Conservation (phyloP, 2,329 filamentous ascomycete species). For the Trichoderma gracile region DNA sequence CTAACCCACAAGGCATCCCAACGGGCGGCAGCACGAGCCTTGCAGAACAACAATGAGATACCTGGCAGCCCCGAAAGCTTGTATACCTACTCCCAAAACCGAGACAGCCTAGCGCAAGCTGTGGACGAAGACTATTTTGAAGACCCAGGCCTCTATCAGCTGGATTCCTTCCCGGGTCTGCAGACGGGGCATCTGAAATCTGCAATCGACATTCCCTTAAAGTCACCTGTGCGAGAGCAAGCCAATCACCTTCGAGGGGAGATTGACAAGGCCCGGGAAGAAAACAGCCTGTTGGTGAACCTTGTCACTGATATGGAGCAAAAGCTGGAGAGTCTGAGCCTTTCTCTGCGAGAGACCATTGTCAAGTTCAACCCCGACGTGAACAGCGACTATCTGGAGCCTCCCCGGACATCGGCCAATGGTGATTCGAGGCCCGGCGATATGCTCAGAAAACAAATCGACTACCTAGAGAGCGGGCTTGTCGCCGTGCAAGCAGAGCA, state of each 20-base stretch:
- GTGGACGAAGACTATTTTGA: conserved; percentile 69
- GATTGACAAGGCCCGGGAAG: conserved; percentile 48
- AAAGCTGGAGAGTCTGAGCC: conserved; percentile 68
- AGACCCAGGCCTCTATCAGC: conserved; percentile 71
- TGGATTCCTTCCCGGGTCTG: conserved; percentile 62
- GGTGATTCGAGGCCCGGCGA: conserved; percentile 46
- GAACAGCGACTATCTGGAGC: conserved; percentile 48
- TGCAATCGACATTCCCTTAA: conserved; percentile 58
- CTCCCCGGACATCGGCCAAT: conserved; percentile 39
- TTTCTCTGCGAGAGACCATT: conserved; percentile 66
- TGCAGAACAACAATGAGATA: conserved; percentile 54
- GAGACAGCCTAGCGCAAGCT: conserved; percentile 57
- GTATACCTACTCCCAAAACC: conserved; percentile 65
- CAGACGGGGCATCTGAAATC: conserved; percentile 30
- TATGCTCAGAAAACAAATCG: conserved; percentile 59
- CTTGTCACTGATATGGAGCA: conserved; percentile 31
- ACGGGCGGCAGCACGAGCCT: conserved; percentile 43
- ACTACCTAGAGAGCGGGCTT: conserved; percentile 70
- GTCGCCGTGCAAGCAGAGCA: conserved; percentile 61
- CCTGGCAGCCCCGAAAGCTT: conserved; percentile 77
- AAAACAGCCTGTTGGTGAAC: conserved; percentile 43
- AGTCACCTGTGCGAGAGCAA: conserved; percentile 58
- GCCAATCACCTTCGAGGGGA: conserved; percentile 53
- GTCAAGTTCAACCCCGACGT: conserved; percentile 61
- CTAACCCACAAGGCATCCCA: conserved; percentile 81